Evolutionary conservation across 2,329 filamentous ascomycete species (phyloP).

Genomic region (Trichophyton equinum): DNA sequence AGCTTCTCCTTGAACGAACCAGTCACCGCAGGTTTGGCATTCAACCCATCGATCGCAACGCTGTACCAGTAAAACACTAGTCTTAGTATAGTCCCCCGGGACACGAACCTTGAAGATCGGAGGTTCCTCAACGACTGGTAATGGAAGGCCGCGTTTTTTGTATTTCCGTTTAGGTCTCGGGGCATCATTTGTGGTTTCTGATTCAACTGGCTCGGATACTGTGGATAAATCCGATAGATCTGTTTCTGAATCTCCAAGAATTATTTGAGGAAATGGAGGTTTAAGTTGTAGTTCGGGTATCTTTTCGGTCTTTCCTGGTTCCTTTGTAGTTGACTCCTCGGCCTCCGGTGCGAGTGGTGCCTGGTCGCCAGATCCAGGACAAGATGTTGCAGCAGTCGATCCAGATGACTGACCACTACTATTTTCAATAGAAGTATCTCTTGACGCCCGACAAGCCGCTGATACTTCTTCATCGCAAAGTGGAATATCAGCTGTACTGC

Average conservation of each 20-base stretch:
- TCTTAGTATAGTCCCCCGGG: conserved; percentile 74
- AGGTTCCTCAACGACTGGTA: conserved; percentile 27
- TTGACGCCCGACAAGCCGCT: not conserved
- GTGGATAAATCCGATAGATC: conserved; percentile 20
- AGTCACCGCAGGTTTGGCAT: conserved; percentile 68
- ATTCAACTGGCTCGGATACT: conserved; percentile 21
- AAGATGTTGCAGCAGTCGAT: conserved; percentile 28
- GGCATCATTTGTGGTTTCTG: conserved; percentile 14
- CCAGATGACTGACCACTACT: conserved; percentile 24
- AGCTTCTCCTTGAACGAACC: conserved; percentile 79
- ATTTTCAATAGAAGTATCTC: conserved; percentile 15
- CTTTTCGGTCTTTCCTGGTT: not conserved
- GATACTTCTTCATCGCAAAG: not conserved
- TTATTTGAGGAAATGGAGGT: not conserved
- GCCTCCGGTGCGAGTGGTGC: not conserved
- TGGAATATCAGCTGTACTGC: not conserved
- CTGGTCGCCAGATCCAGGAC: conserved; percentile 17
- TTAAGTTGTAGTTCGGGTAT: not conserved
- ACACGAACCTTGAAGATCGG: conserved; percentile 32
- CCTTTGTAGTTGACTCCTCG: not conserved
- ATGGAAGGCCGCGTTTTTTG: conserved; percentile 20
- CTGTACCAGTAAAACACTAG: conserved; percentile 60
- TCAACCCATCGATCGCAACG: conserved; percentile 73
- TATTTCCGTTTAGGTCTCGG: conserved; percentile 17
- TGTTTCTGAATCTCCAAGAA: conserved; percentile 10